These are phyloP conservation scores for Zasmidium cellare DNA, from an alignment of 2,329 filamentous ascomycete species.

Conservation along the genomic window DNA sequence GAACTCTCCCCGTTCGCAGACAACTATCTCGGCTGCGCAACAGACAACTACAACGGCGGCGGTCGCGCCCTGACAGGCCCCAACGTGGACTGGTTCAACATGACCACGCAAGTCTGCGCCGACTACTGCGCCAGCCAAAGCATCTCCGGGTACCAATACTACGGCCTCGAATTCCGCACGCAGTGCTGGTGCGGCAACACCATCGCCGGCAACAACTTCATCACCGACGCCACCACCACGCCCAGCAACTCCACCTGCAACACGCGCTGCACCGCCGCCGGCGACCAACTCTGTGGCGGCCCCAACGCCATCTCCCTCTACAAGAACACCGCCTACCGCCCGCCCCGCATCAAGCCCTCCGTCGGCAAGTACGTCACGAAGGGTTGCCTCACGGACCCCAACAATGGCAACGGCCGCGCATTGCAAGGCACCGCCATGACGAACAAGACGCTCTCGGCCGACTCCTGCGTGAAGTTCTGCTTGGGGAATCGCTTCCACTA, in stretches of 20 bases:
- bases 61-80: conserved; percentile 25
- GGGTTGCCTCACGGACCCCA: conserved; percentile 28
- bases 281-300: conserved; percentile 33
- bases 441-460: conserved; percentile 26
- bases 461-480: conserved; percentile 33
- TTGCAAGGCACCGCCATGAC: conserved; percentile 19
- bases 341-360: conserved; percentile 18
- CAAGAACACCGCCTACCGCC: conserved; percentile 20
- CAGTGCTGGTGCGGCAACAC: conserved; percentile 36
- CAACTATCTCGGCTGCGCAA: conserved; percentile 35
- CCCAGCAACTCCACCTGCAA: conserved; percentile 27
- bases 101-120: conserved; percentile 32
- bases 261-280: conserved; percentile 27
- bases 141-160: conserved; percentile 29
- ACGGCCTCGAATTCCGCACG: conserved; percentile 33
- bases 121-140: conserved; percentile 25
- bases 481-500: conserved; percentile 29
- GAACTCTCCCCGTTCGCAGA: conserved; percentile 22
- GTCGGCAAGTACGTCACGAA: conserved; percentile 27
- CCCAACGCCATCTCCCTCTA: conserved; percentile 30
- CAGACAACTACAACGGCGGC: conserved; percentile 18
- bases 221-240: conserved; percentile 17
- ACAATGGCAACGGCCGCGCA: conserved; percentile 15
- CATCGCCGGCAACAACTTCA: conserved; percentile 7
- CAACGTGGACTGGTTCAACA: conserved; percentile 18